Conservation (phyloP, 495 filamentous ascomycete species). For the Aspergillus nidulans region DNA sequence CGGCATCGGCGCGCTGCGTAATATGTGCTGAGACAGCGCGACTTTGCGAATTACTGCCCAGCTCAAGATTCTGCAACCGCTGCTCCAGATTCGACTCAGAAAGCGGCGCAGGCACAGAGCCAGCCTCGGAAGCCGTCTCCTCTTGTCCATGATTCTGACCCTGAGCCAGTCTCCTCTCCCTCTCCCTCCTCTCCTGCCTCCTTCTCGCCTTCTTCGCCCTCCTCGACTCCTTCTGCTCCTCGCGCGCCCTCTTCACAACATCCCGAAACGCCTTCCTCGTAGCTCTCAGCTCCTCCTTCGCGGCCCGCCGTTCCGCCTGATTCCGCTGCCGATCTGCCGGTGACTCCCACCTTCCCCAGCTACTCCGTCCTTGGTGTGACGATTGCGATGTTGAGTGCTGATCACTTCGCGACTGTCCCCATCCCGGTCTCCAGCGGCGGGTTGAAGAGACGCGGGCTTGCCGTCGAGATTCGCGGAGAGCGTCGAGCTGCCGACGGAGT, state of each 20-base stretch:
- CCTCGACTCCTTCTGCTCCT: conserved; percentile 35
- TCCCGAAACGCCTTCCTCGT: conserved; percentile 39
- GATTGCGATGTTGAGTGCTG: not conserved
- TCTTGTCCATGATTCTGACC: not conserved
- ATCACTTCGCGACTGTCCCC: conserved; percentile 12
- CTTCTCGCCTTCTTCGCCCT: conserved; percentile 22
- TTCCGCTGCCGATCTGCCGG: conserved; percentile 34
- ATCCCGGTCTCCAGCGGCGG: conserved; percentile 24
- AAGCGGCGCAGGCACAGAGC: not conserved
- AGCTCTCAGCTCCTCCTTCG: conserved; percentile 38
- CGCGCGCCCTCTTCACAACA: conserved; percentile 34
- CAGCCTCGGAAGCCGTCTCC: not conserved
- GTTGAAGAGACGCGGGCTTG: conserved; percentile 26
- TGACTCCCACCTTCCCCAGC: conserved; percentile 41
- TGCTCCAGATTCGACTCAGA: conserved; percentile 11
- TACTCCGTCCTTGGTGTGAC: conserved; percentile 10
- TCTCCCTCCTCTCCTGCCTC: conserved; percentile 18
- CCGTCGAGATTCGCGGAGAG: conserved; percentile 36
- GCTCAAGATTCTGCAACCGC: conserved; percentile 21
- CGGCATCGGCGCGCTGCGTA: conserved; percentile 11
- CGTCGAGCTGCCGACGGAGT: conserved; percentile 35
- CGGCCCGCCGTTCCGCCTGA: conserved; percentile 25
- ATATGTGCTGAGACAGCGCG: not conserved
- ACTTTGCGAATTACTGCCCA: conserved; percentile 15
- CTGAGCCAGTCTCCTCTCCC: not conserved